phyloP scores from a whole-genome alignment of 2,329 filamentous ascomycete species.

The Clonostachys byssicola region DNA sequence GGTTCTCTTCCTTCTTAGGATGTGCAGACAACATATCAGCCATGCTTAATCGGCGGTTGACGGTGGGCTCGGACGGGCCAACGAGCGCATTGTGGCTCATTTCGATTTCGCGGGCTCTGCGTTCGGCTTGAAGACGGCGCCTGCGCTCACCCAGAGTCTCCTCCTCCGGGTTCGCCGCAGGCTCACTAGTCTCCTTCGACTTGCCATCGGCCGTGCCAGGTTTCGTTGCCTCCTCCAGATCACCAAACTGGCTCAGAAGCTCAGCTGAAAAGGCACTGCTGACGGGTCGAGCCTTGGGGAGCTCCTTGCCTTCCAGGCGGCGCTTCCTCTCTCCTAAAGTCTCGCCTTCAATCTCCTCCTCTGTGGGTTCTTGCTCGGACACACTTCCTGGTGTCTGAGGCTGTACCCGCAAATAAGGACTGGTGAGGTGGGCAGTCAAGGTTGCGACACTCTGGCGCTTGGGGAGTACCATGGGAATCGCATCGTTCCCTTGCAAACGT shows the following conservation, averaged over 20 bases:
- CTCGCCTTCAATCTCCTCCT: conserved; percentile 57
- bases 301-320: conserved; percentile 57
- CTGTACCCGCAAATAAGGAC: neutral
- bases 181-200: conserved; percentile 24
- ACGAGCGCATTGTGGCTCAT: conserved; percentile 32
- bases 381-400: conserved; percentile 4
- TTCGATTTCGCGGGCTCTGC: conserved; percentile 57
- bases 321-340: conserved; percentile 63
- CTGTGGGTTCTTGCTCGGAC: conserved; percentile 36
- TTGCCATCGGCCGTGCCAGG: conserved; percentile 14
- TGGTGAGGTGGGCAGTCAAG: conserved; percentile 20
- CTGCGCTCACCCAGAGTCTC: conserved; percentile 78
- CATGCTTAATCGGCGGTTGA: conserved; percentile 42
- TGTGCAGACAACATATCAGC: conserved; percentile 52
- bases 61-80: conserved; percentile 7
- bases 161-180: conserved; percentile 41
- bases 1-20: conserved; percentile 31
- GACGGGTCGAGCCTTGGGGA: conserved; percentile 53
- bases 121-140: conserved; percentile 66
- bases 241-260: conserved; percentile 61
- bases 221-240: conserved; percentile 28
- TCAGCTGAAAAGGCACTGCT: conserved; percentile 66
- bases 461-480: conserved; percentile 30
- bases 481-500: conserved; percentile 63
- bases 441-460: conserved; percentile 41